phyloP scores from a whole-genome alignment of 2,329 filamentous ascomycete species.

The Xylariomycetidae sp. region DNA sequence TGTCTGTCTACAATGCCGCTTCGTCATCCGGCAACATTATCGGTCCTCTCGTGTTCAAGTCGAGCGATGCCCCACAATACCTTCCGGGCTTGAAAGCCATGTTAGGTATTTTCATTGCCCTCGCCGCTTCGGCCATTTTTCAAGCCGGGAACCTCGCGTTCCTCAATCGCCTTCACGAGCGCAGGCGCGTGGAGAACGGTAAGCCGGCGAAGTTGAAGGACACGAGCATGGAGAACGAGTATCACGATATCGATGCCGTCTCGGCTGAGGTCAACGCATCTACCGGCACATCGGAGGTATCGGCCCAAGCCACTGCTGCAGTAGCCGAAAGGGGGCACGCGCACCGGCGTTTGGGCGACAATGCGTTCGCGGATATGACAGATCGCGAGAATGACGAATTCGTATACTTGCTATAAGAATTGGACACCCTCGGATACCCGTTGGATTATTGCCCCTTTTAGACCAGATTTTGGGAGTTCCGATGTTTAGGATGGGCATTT shows the following conservation, averaged over 20 bases:
- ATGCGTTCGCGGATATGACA: constrained; percentile 55
- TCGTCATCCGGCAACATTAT: constrained; percentile 62
- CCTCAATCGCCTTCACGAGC: constrained; percentile 53
- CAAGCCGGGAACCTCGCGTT: constrained; percentile 52
- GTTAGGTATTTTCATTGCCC: constrained; percentile 47
- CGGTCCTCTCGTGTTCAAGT: constrained; percentile 58
- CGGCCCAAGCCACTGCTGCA: constrained; percentile 1
- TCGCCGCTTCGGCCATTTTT: constrained; percentile 47
- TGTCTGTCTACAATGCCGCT: constrained; percentile 61
- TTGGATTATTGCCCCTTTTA: too few relatives aligned
- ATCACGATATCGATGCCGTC: constrained; percentile 32
- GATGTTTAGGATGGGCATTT: too few relatives aligned
- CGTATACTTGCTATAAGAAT: constrained; percentile 32
- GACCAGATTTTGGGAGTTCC: too few relatives aligned
- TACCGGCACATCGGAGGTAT: constrained; percentile 26
- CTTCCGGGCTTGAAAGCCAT: constrained; percentile 52
- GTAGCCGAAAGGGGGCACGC: background rate
- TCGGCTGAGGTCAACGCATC: constrained; percentile 50
- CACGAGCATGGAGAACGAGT: constrained; percentile 54
- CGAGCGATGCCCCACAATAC: constrained; percentile 54
- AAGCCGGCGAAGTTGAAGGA: constrained; percentile 58
- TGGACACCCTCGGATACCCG: too few relatives aligned
- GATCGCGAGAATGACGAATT: constrained; percentile 67
- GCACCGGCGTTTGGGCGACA: constrained; percentile 35
- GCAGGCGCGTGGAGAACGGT: constrained; percentile 51